phyloP scores from a whole-genome alignment of 768 basidiomycete genomes.

The Pisolithus sp. region DNA sequence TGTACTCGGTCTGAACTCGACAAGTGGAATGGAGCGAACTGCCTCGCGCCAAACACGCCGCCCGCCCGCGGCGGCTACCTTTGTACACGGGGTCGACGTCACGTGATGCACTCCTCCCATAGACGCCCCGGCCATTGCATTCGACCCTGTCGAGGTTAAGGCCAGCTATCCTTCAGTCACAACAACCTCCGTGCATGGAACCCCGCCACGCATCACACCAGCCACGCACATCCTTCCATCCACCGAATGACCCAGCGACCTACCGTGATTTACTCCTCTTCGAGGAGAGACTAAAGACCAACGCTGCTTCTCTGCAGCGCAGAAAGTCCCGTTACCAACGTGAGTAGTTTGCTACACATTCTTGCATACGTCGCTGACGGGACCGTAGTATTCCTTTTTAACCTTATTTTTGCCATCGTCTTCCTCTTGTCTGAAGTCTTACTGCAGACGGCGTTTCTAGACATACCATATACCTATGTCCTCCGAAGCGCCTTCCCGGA shows the following conservation, averaged over 20 bases:
- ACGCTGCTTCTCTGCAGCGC: conserved; percentile 71
- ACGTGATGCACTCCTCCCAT: conserved; percentile 14
- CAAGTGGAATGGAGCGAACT: conserved; percentile 9
- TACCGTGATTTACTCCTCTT: conserved; percentile 87
- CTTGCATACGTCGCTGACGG: conserved; percentile 16
- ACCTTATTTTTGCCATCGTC: conserved; percentile 59
- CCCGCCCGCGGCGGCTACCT: conserved; percentile 15
- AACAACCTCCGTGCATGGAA: conserved; percentile 17
- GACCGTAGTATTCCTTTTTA: conserved; percentile 62
- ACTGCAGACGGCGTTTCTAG: conserved; percentile 59
- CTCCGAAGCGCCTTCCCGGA: conserved; percentile 49
- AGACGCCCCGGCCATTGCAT: background rate
- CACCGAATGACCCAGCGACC: conserved; percentile 70
- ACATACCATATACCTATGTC: conserved; percentile 51
- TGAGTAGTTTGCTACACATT: conserved; percentile 31
- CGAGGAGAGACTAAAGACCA: conserved; percentile 95
- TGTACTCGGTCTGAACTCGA: background rate
- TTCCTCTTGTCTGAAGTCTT: conserved; percentile 75
- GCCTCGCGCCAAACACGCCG: conserved; percentile 19
- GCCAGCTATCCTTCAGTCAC: background rate
- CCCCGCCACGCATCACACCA: conserved; percentile 19
- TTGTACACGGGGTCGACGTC: conserved; percentile 9
- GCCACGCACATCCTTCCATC: conserved; percentile 39
- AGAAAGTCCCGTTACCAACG: conserved; percentile 81
- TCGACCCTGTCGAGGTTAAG: background rate